Base-by-base conservation (phyloP, 23 red algal species). In the Gracilaria domingensis region DNA sequence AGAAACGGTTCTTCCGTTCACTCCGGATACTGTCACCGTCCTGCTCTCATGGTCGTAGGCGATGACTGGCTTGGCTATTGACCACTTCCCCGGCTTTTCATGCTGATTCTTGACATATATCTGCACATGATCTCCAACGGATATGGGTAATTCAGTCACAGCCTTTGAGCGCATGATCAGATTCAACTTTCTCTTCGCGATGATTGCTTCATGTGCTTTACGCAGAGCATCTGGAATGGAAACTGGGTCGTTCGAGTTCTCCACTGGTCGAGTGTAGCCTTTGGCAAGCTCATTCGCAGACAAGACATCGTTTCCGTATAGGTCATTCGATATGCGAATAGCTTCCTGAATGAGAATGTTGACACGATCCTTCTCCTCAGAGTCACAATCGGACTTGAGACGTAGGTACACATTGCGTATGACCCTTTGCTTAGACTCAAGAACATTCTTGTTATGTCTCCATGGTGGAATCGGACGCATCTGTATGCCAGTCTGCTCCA, bases 361-460 rank as follows among this genome's bases (percentile, higher is more conserved):
- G 13, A 37, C 33, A 37, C 38, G 11, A 53, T 53, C 49, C 49
- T 53, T 53, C 49, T 53, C 8, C 9, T 24, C 33, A 71, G 37
- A 7, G 2, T 5, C 11, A 21, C 18, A 5, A 71, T 12, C 66
- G 5, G 33, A 24, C 37, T 71, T 71, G 12, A 88, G 70, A 37
- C 66, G 69, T 21, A 81, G 26, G 48, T 26, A 82, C 11, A 91
- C 70, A 59, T 58, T 47, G n/a, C 75, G 75, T 3, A 82, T 91
- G 16, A 91, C 38, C 50, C 53, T 37, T 58, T 91, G 87, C 77
- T 78, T 82, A 2, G 57, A 82, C 48, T 91, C 87, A 21, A 91
- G 25, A 53, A 82, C 75, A 70, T 91, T 91, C 51, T 81, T 91
- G 75, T 82, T 91, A 75, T 82, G 49, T 33, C 87, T 24, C 14